Percentiles rank a stretch among this genome's conserved stretches.
Conservation (phyloP, 139 green algal genomes). For the Gonium pectorale region DNA sequence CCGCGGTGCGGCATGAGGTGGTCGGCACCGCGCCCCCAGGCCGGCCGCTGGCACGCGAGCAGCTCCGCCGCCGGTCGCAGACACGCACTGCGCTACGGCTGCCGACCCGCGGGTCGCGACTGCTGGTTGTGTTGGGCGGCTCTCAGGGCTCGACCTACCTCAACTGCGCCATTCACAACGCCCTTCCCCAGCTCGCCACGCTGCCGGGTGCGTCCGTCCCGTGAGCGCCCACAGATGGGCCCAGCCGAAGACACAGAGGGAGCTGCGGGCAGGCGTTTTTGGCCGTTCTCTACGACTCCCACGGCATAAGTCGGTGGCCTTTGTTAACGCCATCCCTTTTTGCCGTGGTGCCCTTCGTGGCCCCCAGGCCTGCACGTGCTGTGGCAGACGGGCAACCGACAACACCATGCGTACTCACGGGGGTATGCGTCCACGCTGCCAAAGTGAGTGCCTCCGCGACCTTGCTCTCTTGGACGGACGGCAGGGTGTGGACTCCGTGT, state of each 20-base stretch:
- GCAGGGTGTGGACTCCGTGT: too few species aligned
- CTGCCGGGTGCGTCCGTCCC: not conserved
- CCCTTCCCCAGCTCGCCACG: conserved; percentile 1
- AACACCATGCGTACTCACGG: not conserved
- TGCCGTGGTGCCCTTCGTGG: too few species aligned
- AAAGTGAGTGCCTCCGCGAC: conserved; percentile 6
- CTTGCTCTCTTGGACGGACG: too few species aligned
- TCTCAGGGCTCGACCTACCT: conserved; percentile 15
- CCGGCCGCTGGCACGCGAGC: not conserved
- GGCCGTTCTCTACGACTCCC: too few species aligned
- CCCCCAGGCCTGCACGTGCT: conserved; percentile 28
- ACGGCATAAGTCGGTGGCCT: too few species aligned
- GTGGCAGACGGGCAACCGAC: conserved; percentile 29
- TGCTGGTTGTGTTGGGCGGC: conserved; percentile 42
- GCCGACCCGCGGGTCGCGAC: not conserved
- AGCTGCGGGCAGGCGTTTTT: too few species aligned
- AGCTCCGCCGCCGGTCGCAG: not conserved
- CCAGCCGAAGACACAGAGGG: too few species aligned
- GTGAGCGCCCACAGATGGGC: too few species aligned
- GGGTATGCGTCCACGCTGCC: not conserved
- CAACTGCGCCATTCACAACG: conserved; percentile 22
- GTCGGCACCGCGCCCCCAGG: not conserved
- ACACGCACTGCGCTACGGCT: not conserved
- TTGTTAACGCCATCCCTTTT: not conserved
- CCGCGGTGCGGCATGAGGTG: not conserved